Conservation (phyloP, 2,329 filamentous ascomycete species). For the Phialophora macrospora region DNA sequence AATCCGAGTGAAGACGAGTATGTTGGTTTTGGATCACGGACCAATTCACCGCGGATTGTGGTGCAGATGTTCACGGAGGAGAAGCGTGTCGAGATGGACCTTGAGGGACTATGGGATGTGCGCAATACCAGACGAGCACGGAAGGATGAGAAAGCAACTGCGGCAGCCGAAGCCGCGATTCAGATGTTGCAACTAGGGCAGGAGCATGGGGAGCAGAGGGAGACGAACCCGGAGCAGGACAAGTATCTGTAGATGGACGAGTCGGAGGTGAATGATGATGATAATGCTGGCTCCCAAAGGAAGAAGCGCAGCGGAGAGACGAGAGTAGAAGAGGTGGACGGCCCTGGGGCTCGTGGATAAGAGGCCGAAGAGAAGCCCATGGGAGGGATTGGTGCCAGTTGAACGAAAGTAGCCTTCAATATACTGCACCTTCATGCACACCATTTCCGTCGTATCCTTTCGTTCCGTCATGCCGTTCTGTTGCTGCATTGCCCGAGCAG, state of each 20-base stretch:
- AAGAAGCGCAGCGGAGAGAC: neutral
- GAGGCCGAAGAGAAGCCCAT: neutral
- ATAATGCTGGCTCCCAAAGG: neutral
- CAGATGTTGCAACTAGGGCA: constrained; percentile 12
- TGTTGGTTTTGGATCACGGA: constrained; percentile 74
- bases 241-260: neutral
- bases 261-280: neutral
- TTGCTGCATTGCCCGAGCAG: neutral
- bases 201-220: neutral
- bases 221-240: neutral
- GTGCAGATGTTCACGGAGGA: constrained; percentile 75
- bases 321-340: neutral
- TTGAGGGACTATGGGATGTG: constrained; percentile 67
- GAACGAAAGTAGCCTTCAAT: neutral
- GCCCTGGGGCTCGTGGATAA: neutral
- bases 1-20: constrained; percentile 62
- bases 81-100: constrained; percentile 68
- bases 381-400: neutral
- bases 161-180: constrained; percentile 19
- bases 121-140: constrained; percentile 31
- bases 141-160: constrained; percentile 28
- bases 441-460: neutral
- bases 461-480: neutral
- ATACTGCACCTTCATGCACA: neutral
- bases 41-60: constrained; percentile 65